Base-by-base conservation (phyloP, 495 filamentous ascomycete species). In the Glutinoglossum americanum region DNA sequence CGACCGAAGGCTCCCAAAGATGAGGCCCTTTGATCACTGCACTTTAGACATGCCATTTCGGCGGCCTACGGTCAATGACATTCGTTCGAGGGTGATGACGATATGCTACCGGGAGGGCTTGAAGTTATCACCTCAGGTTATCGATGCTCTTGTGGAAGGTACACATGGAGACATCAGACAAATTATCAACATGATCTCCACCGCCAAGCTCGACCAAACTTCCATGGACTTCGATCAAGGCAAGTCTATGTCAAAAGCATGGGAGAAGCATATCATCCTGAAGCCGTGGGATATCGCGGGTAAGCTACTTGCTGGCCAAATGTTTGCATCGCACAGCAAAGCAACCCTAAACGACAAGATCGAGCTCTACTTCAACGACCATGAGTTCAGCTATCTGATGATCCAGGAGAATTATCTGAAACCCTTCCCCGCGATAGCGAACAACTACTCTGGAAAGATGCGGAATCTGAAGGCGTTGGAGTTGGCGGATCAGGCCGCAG, bases 301-400 rank as follows among this genome's bases (percentile, higher is more conserved):
- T 65, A 96, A 94, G 71, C 83, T 99, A 62, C 78, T 99, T 19
- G 88, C 80, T 28, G 81, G 84, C 1, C 87, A 86, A 55, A 80
- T 94, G 72, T 99, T 96, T 63, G 78, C 82, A 41, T 77, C 77
- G 13, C 80, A 77, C 57, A 90, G 85, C 68, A 93, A 82, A 59
- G 72, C 84, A 8, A 90, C 87, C 0, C 71, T 97, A 51, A 96
- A 94, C 64, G 89, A 99, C 66, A 99, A 99, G 72, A 89, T 89
- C 59, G 89, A 97, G 69, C 80, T 99, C 1, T 99, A 99, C 69
- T 99, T 99, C 75, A 95, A 97, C 65, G 92, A 99, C 62, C 90
- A 96, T 63, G 92, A 99, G 63, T 90, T 96, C 68, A 94, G 86
- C 64, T 86, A 82, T 63, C 69, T 99, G 55, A 97, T 99, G 93